Conservation (phyloP, 192 early-diverging fungal species). For the Dissophora globulifera region DNA sequence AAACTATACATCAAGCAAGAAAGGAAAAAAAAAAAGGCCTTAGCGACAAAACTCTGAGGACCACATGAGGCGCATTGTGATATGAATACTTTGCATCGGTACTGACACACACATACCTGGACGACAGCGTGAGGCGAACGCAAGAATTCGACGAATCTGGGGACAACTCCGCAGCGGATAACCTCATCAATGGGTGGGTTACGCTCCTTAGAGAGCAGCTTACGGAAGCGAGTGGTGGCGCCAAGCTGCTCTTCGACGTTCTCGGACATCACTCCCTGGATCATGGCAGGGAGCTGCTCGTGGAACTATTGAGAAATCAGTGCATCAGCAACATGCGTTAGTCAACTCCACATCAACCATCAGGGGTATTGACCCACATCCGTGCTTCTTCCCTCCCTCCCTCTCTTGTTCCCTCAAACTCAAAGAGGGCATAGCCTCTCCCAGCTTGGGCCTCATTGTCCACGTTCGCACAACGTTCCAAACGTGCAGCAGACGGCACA, state of each 20-base stretch:
- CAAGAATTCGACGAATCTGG: conserved; percentile 95
- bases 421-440: too few species aligned
- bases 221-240: conserved; percentile 91
- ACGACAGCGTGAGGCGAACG: conserved; percentile 83
- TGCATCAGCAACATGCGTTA: neutral
- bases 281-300: conserved; percentile 83
- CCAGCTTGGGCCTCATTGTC: too few species aligned
- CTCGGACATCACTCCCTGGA: conserved; percentile 79
- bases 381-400: too few species aligned
- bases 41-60: too few species aligned
- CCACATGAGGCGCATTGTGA: too few species aligned
- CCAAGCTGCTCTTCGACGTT: conserved; percentile 82
- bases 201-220: conserved; percentile 92
- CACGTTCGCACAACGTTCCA: too few species aligned
- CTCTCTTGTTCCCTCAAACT: too few species aligned
- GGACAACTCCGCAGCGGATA: conserved; percentile 92
- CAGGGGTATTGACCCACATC: too few species aligned
- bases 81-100: neutral
- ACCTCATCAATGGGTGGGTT: conserved; percentile 98
- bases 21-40: too few species aligned
- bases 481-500: too few species aligned
- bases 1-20: too few species aligned
- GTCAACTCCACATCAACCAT: too few species aligned
- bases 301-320: conserved; percentile 66
- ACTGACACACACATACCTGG: conserved; percentile 69